These are phyloP conservation scores for Psophocarpus tetragonolobus DNA, from an alignment of 306 rosid genomes.

Conservation along the genomic window DNA sequence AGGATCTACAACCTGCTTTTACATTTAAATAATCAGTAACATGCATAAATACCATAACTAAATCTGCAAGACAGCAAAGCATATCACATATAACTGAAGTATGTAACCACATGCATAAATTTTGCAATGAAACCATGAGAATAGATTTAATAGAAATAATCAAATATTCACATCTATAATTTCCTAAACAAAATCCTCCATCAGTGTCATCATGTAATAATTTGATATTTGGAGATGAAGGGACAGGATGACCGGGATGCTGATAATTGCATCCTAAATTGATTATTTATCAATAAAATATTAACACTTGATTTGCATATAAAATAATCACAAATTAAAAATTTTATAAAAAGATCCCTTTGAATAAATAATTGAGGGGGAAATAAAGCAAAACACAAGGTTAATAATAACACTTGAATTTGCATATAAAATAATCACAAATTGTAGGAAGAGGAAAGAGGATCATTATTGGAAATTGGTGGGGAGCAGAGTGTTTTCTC, in stretches of 20 bases:
- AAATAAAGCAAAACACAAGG: too few species aligned
- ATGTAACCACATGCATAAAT: slow-evolving; percentile 11
- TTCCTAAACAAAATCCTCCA: slow-evolving; percentile 15
- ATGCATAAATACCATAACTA: slow-evolving; percentile 31
- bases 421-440: too few species aligned
- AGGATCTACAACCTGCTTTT: slow-evolving; percentile 74
- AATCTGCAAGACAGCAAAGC: slow-evolving; percentile 6
- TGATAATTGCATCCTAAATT: too few species aligned
- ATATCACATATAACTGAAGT: slow-evolving; percentile 13
- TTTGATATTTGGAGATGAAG: neutral
- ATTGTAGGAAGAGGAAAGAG: too few species aligned
- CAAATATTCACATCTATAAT: neutral
- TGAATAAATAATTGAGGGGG: too few species aligned
- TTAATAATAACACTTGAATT: too few species aligned
- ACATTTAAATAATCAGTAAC: slow-evolving; percentile 32
- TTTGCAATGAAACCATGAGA: slow-evolving; percentile 11
- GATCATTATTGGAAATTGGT: too few species aligned
- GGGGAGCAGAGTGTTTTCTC: too few species aligned
- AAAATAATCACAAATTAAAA: too few species aligned
- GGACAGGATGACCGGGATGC: neutral
- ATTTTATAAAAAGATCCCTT: too few species aligned
- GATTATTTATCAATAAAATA: too few species aligned
- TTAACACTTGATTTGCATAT: too few species aligned
- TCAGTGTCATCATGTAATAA: neutral
- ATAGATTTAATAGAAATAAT: slow-evolving; percentile 19